These are phyloP conservation scores for Solanum ahanhuiri DNA, from an alignment of 257 asterid genomes.

Conservation along the genomic window DNA sequence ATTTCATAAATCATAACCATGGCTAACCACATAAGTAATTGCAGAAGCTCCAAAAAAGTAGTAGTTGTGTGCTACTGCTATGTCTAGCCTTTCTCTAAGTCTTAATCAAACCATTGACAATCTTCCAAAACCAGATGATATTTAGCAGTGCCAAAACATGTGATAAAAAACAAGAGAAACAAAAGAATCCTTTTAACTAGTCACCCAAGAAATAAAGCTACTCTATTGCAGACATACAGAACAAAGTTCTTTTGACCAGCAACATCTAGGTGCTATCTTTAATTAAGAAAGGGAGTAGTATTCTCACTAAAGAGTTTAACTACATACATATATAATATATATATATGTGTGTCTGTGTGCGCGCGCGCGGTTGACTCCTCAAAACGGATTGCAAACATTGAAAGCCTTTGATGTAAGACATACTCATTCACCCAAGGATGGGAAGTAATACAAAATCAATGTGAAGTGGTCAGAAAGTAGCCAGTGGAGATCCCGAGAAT, in stretches of 20 bases:
- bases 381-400: no score
- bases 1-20: neutral
- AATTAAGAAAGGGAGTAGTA: no score
- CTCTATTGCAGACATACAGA: slow-evolving; percentile 57
- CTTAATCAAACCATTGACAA: slow-evolving; percentile 11
- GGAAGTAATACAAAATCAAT: no score
- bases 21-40: neutral
- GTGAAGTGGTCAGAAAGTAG: slow-evolving; percentile 57
- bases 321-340: no score
- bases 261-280: slow-evolving; percentile 29
- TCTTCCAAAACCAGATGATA: no score
- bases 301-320: no score
- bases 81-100: slow-evolving; percentile 50
- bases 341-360: no score
- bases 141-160: slow-evolving; percentile 15
- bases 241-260: slow-evolving; percentile 63
- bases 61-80: neutral
- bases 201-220: slow-evolving; percentile 86
- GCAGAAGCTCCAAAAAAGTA: neutral
- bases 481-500: slow-evolving; percentile 81
- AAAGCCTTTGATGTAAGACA: slow-evolving; percentile 39
- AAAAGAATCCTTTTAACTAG: slow-evolving; percentile 74
- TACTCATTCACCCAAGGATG: slow-evolving; percentile 39
- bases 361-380: no score
- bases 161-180: slow-evolving; percentile 65